Base-by-base conservation (phyloP, 2,329 filamentous ascomycete species). In the Stagonosporopsis tanaceti region DNA sequence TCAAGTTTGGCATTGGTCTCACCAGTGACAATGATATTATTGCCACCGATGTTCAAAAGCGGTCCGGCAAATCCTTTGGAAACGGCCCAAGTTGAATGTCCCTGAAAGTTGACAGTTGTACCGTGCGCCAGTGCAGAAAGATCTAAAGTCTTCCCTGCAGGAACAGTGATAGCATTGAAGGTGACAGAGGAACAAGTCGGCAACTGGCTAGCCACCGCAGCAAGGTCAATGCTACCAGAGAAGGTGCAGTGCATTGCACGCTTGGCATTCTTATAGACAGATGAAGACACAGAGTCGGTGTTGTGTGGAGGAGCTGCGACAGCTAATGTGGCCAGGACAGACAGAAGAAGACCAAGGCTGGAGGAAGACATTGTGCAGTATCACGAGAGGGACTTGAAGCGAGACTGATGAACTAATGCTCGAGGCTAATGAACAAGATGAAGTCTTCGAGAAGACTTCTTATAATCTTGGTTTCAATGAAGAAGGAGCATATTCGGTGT, bases 121-220 rank as follows among this genome's bases (percentile, higher is more conserved):
- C 79, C 79, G 8, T 69, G 67, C 57, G 76, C 68, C 17, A 82
- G 72, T 11, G 74, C 73, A 9, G 74, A 70, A 15, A 82, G 70
- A 50, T 80, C 72, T 8, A 82, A 54, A 64, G 72, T 54, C 20
- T 40, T 22, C 12, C 38, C 38, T 2, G 38, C 6, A 15, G 38
- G 38, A 2, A 40, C 38, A 24, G 2, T 22, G 11, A 40, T 11
- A 11, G 38, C 7, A 9, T 25, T 40, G 2, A 40, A 15, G 11
- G 38, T 40, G 20, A 40, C 20, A 3, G 38, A 24, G 11, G 38
- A 24, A 20, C 38, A 40, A 2, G 20, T 14, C 17, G 38, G 4
- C 20, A 40, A 12, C 11, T 22, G 4, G 11, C 6, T 20, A 11
- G 22, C 20, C 11, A 40, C 20, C 11, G 17, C 2, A 40, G 38